Base-by-base conservation (phyloP, 139 green algal species). In the Deuterostichococcus epilithicus region DNA sequence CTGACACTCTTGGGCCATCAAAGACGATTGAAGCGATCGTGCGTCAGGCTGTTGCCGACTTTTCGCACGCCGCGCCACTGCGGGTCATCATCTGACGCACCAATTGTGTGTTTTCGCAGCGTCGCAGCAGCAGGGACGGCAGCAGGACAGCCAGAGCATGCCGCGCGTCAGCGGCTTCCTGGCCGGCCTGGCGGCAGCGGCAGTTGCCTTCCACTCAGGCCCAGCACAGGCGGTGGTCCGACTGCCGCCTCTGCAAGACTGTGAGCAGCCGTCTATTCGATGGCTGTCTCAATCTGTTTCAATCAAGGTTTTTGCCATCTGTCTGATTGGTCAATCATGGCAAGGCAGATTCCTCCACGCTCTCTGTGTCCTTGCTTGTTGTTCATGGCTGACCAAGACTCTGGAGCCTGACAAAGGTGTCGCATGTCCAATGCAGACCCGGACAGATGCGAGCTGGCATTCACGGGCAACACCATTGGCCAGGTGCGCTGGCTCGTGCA, bases 381-480 rank as follows among this genome's bases (percentile, higher is more conserved):
- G 39, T 74, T 68, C 52, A 25, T 28, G 38, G 28, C 45, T 59
- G 26, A 36, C 52, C 6, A 75, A 34, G n/a, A 70, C 77, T 25
- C 63, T 65, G 72, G 39, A 35, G 10, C 5, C 42, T 38, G 34
- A 6, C 72, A 76, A 5, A 36, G 42, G 30, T 35, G 13, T 36
- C 15, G 5, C 15, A 26, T 63, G n/a, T 3, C 60, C 3, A 28
- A 22, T 80, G 71, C 84, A 87, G 93, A 97, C 75, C 94, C 94
- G 35, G 86, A 90, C 68, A 77, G 91, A 8, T 98, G 94, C 80
- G 91, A 94, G 25, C 89, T 91, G 36, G 94, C 86, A 20, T 96
- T 89, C 71, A 82, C 88, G 0, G 94, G 94, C 76, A 98, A 98
- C 90, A 98, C 94, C 33, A 95, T 98, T 52, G 94, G 94, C 1